These are phyloP conservation scores for Phytophthora litchii DNA, from an alignment of 352 stramenopile genomes.

Conservation along the genomic window DNA sequence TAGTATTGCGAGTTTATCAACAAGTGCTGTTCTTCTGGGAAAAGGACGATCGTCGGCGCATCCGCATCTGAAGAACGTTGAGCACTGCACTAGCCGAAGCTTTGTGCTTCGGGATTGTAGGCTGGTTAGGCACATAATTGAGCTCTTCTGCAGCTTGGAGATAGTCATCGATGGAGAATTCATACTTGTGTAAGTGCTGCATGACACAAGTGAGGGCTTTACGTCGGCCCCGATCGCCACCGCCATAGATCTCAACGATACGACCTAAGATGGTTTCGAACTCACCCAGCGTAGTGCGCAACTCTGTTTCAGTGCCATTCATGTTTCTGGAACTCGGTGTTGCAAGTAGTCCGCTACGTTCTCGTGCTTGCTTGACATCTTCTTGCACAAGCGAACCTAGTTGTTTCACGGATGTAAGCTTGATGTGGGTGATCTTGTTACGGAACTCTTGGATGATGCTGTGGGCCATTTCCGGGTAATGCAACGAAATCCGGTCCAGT, in stretches of 20 bases:
- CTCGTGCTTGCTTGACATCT: conserved; percentile 40
- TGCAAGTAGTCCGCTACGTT: conserved; percentile 38
- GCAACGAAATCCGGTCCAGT: conserved; percentile 70
- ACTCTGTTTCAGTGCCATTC: conserved; percentile 32
- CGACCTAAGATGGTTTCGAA: conserved; percentile 57
- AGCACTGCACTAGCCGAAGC: conserved; percentile 31
- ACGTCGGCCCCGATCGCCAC: conserved; percentile 70
- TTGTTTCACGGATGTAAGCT: conserved; percentile 52
- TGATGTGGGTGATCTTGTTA: conserved; percentile 85
- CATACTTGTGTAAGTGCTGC: conserved; percentile 81
- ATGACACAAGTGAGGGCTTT: conserved; percentile 77
- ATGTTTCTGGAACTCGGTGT: conserved; percentile 10
- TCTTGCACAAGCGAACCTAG: conserved; percentile 39
- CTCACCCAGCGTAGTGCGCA: conserved; percentile 57
- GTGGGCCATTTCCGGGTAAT: conserved; percentile 84
- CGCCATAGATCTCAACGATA: conserved; percentile 73
- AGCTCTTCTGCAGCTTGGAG: conserved; percentile 65
- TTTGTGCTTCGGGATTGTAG: conserved; percentile 6
- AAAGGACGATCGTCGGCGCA: conserved; percentile 62
- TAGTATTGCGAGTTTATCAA: background rate
- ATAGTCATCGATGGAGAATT: conserved; percentile 83
- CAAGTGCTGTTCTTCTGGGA: conserved; percentile 18
- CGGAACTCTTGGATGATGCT: conserved; percentile 77
- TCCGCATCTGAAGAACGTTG: conserved; percentile 62
- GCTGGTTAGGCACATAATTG: conserved; percentile 22